Conservation (phyloP, 805 yeast species). For the Priceomyces castillae region DNA sequence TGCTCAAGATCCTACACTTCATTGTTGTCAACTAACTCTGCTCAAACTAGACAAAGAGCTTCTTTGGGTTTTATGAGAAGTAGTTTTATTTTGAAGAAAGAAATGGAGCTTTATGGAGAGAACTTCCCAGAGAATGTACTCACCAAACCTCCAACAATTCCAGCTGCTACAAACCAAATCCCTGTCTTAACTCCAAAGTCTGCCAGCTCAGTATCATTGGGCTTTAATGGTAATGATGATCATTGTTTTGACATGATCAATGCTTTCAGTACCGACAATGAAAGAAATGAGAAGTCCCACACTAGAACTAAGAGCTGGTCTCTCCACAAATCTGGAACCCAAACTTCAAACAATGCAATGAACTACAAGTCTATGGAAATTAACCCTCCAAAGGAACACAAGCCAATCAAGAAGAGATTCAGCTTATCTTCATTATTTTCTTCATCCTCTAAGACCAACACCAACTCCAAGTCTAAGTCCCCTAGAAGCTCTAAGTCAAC, state of each 20-base stretch:
- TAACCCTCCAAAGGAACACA: neutral
- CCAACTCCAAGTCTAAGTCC: neutral
- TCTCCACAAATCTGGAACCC: neutral
- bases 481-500: neutral
- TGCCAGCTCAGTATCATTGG: conserved; percentile 7
- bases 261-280: conserved; percentile 11
- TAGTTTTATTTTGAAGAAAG: conserved; percentile 41
- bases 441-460: neutral
- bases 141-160: conserved; percentile 18
- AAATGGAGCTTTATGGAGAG: conserved; percentile 32
- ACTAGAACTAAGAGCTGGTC: neutral
- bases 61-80: conserved; percentile 45
- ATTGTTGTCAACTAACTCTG: conserved; percentile 6
- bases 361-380: neutral
- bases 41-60: conserved; percentile 24
- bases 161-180: conserved; percentile 14
- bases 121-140: conserved; percentile 32
- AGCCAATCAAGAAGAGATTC: conserved; percentile 4
- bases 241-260: conserved; percentile 24
- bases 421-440: conserved; percentile 8
- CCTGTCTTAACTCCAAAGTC: neutral
- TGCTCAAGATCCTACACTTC: conserved; percentile 12
- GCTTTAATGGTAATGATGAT: conserved; percentile 16
- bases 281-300: conserved; percentile 3
- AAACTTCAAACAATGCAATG: neutral